Base-by-base conservation (phyloP, 768 basidiomycete genomes). In the Lanmaoa pseudosensibilis region DNA sequence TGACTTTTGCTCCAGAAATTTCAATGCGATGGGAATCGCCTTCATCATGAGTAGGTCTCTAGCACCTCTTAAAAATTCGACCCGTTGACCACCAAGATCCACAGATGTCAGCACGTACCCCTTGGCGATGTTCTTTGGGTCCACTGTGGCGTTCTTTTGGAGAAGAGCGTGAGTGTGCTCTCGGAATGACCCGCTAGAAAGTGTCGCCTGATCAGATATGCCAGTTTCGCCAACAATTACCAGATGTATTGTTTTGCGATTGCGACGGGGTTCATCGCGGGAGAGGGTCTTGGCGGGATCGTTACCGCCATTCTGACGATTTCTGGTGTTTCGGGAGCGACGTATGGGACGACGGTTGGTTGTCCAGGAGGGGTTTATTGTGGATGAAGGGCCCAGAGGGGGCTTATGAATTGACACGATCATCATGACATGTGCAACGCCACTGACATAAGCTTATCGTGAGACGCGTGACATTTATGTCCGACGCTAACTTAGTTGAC, bases 251-350 rank as follows among this genome's bases (percentile, higher is more conserved):
- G 69, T 21, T 77, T 72, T 47, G 69, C 75, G 15, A 41, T 77
- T 19, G 74, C 75, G 25, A 71, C 77, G 13, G 76, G 75, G 32
- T 70, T 74, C 58, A 68, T 77, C 34, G 75, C 75, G 12, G 76
- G 76, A 12, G 76, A 76, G 46, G 76, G 76, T 39, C 61, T 75
- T 7, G 76, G 74, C 2, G 72, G 72, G 13, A 72, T 73, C n/a
- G 65, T 70, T 5, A 71, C 65, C 19, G 70, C 72, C 1, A 60
- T 69, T 34, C 33, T 73, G 34, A 65, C 69, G 45, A 73, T 71
- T 27, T 65, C 60, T 8, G 69, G 66, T 15, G 67, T 69, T 19
- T 59, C 65, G 0, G 72, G 71, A 1, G 52, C 60, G 12, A 57
- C 55, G 39, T 62, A 69, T 40, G 69, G 72, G 16, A 73, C 70